These are phyloP conservation scores for Lenwebbia sp. DNA, from an alignment of 345 rosid species.

Conservation along the genomic window DNA sequence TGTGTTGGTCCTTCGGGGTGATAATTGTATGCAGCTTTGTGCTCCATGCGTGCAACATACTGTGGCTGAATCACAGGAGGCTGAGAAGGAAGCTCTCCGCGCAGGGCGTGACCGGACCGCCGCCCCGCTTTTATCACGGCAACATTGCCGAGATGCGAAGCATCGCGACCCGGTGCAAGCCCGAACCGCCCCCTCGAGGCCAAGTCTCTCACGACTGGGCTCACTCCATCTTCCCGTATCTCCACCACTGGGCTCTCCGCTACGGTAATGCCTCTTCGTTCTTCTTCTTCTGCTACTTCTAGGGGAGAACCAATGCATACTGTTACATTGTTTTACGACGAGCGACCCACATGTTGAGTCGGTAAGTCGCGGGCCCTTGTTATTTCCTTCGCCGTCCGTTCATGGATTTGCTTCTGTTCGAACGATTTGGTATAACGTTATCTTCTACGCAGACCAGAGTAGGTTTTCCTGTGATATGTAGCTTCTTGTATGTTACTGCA, in stretches of 20 bases:
- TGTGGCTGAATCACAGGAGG: neutral
- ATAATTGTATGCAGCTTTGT: neutral
- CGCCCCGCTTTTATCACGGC: neutral
- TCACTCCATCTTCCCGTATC: conserved; percentile 7
- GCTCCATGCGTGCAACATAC: neutral
- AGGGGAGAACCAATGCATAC: neutral
- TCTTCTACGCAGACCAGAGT: neutral
- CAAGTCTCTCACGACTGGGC: neutral
- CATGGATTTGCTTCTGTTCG: neutral
- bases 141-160: neutral
- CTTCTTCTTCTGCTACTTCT: neutral
- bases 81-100: neutral
- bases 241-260: conserved; percentile 6
- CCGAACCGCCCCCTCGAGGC: neutral
- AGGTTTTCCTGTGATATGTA: neutral
- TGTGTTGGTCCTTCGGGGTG: neutral
- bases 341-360: neutral
- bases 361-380: neutral
- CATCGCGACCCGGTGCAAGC: neutral
- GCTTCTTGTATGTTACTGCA: neutral
- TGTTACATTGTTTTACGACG: neutral
- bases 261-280: conserved; percentile 3
- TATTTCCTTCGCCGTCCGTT: neutral
- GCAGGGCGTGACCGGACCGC: neutral
- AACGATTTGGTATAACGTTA: neutral